phyloP scores from a whole-genome alignment of 1,284 basidiomycete genomes.

The Ceratobasidium sp. region DNA sequence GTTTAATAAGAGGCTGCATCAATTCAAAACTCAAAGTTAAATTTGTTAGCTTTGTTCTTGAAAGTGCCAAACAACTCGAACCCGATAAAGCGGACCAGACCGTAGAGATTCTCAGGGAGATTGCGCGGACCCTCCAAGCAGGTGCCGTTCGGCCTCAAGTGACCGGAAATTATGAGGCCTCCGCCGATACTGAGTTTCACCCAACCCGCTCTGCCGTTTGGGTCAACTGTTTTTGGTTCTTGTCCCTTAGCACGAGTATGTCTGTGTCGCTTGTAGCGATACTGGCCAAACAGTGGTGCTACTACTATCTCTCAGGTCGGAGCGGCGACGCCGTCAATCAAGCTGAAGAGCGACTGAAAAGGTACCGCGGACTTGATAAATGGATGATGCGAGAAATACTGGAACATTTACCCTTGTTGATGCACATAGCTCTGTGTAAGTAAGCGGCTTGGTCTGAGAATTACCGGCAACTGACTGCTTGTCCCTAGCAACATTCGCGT shows the following conservation, averaged over 20 bases:
- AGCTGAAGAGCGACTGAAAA: constrained; percentile 20
- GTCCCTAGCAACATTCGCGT: constrained; percentile 9
- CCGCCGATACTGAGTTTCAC: not conserved
- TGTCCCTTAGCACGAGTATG: constrained; percentile 15
- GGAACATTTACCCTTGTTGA: constrained; percentile 5
- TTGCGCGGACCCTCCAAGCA: not conserved
- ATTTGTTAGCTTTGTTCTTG: constrained; percentile 29
- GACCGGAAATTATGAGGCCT: not conserved
- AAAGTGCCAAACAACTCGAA: constrained; percentile 4
- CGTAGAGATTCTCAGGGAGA: not conserved
- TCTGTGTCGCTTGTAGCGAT: constrained; percentile 23
- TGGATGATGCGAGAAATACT: constrained; percentile 25
- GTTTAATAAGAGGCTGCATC: not conserved
- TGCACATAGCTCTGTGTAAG: constrained; percentile 20
- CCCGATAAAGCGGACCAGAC: constrained; percentile 13
- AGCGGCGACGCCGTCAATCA: constrained; percentile 11
- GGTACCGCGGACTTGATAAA: constrained; percentile 2
- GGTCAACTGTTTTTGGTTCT: constrained; percentile 30
- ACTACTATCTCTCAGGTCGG: constrained; percentile 7
- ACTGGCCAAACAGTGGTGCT: constrained; percentile 37
- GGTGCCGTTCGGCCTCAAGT: not conserved
- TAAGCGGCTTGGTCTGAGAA: not conserved
- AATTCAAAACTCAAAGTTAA: not conserved
- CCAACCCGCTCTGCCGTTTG: constrained; percentile 2
- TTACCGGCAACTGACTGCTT: not conserved